Conservation (phyloP, 2,329 filamentous ascomycete genomes). For the Sordariomycetes sp. region DNA sequence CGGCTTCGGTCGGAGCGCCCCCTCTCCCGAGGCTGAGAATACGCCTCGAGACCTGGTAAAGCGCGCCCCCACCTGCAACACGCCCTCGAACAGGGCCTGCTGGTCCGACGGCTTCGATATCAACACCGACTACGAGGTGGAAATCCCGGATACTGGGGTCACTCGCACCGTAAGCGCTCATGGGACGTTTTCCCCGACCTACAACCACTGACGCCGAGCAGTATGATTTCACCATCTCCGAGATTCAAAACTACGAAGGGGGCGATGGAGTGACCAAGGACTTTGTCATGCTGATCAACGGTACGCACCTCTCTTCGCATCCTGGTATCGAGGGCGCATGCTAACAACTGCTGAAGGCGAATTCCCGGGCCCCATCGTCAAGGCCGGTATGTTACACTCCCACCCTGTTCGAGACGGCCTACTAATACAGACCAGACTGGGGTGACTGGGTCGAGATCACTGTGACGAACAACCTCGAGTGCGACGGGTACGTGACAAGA, state of each 20-base stretch:
- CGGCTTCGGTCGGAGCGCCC: constrained; percentile 5
- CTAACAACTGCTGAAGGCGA: constrained; percentile 4
- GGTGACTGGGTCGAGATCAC: constrained; percentile 44
- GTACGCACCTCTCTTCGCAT: not conserved
- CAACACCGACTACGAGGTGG: constrained; percentile 14
- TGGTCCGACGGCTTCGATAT: constrained; percentile 19
- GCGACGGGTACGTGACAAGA: constrained; percentile 19
- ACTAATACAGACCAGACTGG: constrained; percentile 23
- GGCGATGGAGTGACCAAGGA: constrained; percentile 11
- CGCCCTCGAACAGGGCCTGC: constrained; percentile 12
- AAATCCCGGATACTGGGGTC: constrained; percentile 18
- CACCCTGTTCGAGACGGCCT: not conserved
- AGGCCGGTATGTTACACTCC: constrained; percentile 4
- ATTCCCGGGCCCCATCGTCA: constrained; percentile 9
- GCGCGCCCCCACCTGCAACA: constrained; percentile 11
- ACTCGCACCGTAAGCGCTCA: constrained; percentile 7
- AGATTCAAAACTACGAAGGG: constrained; percentile 8
- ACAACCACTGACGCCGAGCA: not conserved
- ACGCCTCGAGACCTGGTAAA: constrained; percentile 14
- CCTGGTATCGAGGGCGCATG: not conserved
- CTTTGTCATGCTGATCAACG: constrained; percentile 13
- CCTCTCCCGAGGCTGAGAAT: constrained; percentile 14
- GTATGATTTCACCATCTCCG: constrained; percentile 10
- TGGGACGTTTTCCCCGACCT: not conserved
- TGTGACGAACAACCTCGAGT: constrained; percentile 53